Evolutionary conservation across 495 filamentous ascomycete species (phyloP).

Genomic region (Talaromyces stipitatus): DNA sequence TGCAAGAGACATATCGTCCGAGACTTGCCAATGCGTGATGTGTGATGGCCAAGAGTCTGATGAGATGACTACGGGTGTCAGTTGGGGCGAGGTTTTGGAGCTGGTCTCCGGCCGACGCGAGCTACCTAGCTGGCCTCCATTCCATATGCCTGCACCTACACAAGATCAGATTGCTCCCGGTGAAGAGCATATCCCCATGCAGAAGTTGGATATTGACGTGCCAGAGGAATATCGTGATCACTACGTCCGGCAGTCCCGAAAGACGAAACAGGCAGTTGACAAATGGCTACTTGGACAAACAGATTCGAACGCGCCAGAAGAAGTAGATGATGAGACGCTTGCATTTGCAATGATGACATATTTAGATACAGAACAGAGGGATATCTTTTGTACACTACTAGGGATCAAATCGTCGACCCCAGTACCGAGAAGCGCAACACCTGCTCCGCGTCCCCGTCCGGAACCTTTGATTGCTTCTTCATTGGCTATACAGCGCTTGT

Average conservation of each 20-base stretch:
- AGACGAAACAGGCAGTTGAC: constrained; percentile 77
- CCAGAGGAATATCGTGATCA: constrained; percentile 85
- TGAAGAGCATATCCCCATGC: constrained; percentile 55
- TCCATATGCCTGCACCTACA: constrained; percentile 51
- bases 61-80: constrained; percentile 60
- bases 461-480: constrained; percentile 64
- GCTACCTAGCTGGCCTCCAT: constrained; percentile 81
- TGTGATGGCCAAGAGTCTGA: constrained; percentile 54
- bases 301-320: constrained; percentile 64
- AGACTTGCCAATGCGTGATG: constrained; percentile 73
- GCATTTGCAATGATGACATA: constrained; percentile 89
- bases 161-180: constrained; percentile 47
- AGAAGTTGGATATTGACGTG: constrained; percentile 83
- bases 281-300: constrained; percentile 76
- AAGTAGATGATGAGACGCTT: constrained; percentile 87
- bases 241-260: constrained; percentile 79
- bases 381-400: constrained; percentile 69
- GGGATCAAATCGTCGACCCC: constrained; percentile 52
- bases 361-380: constrained; percentile 64
- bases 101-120: constrained; percentile 80
- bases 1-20: constrained; percentile 76
- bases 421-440: constrained; percentile 26
- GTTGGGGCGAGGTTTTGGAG: constrained; percentile 95
- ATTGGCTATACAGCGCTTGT: constrained; percentile 74
- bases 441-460: constrained; percentile 50